Base-by-base conservation (phyloP, 495 filamentous ascomycete genomes). In the Aspergillus baeticus region DNA sequence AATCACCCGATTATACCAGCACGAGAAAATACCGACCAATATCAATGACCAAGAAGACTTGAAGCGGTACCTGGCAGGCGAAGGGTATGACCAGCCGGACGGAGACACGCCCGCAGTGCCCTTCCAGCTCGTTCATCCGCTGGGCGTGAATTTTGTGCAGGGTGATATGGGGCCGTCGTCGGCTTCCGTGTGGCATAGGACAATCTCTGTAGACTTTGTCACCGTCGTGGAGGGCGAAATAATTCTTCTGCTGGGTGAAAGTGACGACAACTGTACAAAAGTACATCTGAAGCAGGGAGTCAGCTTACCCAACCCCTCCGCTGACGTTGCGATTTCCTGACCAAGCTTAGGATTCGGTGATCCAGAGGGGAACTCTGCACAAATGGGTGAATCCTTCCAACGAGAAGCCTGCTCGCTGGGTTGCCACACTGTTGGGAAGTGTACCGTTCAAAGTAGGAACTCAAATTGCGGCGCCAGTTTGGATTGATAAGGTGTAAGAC, bases 201-300 rank as follows among this genome's bases (percentile, higher is more conserved):
- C 48, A 18, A 35, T 36, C 18, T 51, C 48, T 15, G 48, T 51
- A 14, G 48, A 51, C 31, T 51, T 51, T 37, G 48, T 51, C 13
- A 37, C 33, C 17, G 29, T 51, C 15, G 48, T 51, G 26, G 29
- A 51, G 18, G 48, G 48, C 10, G 48, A 51, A 22, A 29, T 51
- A 4, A 31, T 38, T 14, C 18, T 51, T 36, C 10, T 15, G 2
- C 5, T 51, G 7, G 48, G 48, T 1, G 31, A 51, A 17, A 49
- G 31, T 5, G 45, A 49, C 22, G 20, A 49, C 0, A 8, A 29
- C 26, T 29, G 26, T 29, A 29, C 26, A 3, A 29, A 8, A 8
- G 3, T 29, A 29, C 8, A 29, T 29, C 8, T 29, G 26, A 29
- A 29, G 26, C 26, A 29, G 8, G 26, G 26, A 4, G 26, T 29